Conservation (phyloP, 1,284 basidiomycete species). For the Cryptococcus sp. region DNA sequence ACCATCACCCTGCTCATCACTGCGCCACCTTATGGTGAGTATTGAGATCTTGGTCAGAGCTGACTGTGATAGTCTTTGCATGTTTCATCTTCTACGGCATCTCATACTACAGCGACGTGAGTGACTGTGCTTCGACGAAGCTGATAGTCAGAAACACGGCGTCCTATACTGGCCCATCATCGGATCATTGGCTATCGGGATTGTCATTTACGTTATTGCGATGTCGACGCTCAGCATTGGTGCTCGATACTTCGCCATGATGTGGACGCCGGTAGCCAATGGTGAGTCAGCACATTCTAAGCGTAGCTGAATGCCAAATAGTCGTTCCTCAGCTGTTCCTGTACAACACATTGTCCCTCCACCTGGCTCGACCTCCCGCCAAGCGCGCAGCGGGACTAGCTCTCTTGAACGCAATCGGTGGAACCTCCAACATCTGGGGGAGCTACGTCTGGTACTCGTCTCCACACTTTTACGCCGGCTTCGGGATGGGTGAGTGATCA, state of each 20-base stretch:
- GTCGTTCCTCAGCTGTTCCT: constrained; percentile 39
- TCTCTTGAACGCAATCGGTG: constrained; percentile 37
- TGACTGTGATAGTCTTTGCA: constrained; percentile 20
- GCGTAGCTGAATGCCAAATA: neutral
- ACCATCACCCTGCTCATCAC: constrained; percentile 43
- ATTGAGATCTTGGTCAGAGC: neutral
- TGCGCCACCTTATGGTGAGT: constrained; percentile 27
- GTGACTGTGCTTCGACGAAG: neutral
- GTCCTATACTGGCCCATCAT: constrained; percentile 17
- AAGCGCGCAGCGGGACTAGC: constrained; percentile 39
- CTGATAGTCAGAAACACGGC: constrained; percentile 1
- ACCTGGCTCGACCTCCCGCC: constrained; percentile 31
- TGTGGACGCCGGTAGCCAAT: constrained; percentile 27
- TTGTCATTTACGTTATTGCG: constrained; percentile 30
- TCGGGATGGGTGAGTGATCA: constrained; percentile 22
- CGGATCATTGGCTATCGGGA: constrained; percentile 12
- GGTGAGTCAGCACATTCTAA: constrained; percentile 8
- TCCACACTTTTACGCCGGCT: constrained; percentile 30
- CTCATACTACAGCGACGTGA: constrained; percentile 16
- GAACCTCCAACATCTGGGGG: constrained; percentile 33
- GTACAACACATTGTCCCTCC: constrained; percentile 34
- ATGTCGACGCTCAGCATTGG: constrained; percentile 28
- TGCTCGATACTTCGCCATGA: constrained; percentile 38
- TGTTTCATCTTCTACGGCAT: constrained; percentile 16
- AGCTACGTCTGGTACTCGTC: constrained; percentile 25